Evolutionary conservation across 1,284 basidiomycete genomes (phyloP).

Genomic region (Puccinia hordei): DNA sequence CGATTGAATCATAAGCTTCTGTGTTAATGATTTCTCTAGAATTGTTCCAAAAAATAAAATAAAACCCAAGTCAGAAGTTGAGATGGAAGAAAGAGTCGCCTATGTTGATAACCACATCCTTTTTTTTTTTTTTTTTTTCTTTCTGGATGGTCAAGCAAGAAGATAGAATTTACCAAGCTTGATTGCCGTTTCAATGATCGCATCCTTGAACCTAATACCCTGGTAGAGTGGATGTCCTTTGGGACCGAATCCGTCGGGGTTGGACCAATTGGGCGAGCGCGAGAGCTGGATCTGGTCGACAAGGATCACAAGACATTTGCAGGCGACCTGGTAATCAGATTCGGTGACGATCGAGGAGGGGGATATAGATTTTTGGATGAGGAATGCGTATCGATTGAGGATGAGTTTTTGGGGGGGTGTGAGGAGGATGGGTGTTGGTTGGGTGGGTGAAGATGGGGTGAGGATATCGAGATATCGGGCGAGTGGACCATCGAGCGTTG

Average conservation of each 20-base stretch:
- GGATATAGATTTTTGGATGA: conserved; percentile 1
- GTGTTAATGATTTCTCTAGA: conserved; percentile 6
- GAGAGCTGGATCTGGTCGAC: conserved; percentile 9
- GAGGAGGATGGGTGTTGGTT: conserved; percentile 19
- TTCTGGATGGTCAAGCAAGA: background rate
- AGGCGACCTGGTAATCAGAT: conserved; percentile 7
- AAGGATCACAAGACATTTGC: conserved; percentile 25
- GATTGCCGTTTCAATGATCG: conserved; percentile 30
- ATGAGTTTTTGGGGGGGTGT: conserved; percentile 18
- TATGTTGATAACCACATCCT: too few relatives aligned
- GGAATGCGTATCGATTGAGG: conserved; percentile 8
- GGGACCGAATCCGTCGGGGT: conserved; percentile 2
- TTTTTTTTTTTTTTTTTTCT: too few relatives aligned
- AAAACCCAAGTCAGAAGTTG: background rate
- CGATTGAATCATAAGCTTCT: background rate
- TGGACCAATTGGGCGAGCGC: background rate
- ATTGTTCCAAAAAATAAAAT: background rate
- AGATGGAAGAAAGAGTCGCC: too few relatives aligned
- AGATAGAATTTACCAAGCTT: background rate
- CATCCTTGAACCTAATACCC: conserved; percentile 25
- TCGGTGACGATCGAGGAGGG: background rate
- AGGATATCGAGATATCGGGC: background rate
- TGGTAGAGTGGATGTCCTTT: conserved; percentile 17
- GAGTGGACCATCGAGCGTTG: conserved; percentile 11
- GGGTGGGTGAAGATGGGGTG: conserved; percentile 10